Evolutionary conservation across 73 alveolate genomes (phyloP).

Genomic region (Blepharisma stoltei): DNA sequence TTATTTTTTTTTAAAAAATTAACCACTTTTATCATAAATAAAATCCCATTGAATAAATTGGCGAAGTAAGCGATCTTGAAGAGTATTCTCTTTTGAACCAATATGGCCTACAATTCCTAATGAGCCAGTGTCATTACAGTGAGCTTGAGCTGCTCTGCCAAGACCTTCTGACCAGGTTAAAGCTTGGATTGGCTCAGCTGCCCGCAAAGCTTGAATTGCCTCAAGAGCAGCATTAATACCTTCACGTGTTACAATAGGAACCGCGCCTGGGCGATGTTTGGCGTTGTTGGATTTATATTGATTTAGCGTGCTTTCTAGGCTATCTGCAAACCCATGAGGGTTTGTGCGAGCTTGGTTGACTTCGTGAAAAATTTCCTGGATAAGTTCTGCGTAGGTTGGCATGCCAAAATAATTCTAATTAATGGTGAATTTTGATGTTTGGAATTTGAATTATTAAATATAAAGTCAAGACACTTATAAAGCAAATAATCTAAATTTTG

Average conservation of each 20-base stretch:
- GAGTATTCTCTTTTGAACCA: background rate
- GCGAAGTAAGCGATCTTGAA: background rate
- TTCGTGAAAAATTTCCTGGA: background rate
- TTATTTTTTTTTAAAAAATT: too few relatives aligned
- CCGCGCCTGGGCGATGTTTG: background rate
- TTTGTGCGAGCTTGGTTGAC: slow-evolving; percentile 12
- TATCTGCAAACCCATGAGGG: background rate
- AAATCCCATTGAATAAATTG: too few relatives aligned
- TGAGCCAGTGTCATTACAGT: background rate
- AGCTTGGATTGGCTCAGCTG: background rate
- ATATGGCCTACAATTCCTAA: slow-evolving; percentile 17
- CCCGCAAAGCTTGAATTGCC: background rate
- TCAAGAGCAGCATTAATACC: background rate
- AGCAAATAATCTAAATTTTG: too few relatives aligned
- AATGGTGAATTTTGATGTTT: too few relatives aligned
- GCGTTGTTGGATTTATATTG: slow-evolving; percentile 1
- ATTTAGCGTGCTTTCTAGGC: background rate
- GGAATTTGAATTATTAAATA: too few relatives aligned
- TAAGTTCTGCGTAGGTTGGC: background rate
- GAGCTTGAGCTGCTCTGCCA: background rate
- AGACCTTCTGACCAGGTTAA: slow-evolving; percentile 4
- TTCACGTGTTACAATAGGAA: slow-evolving; percentile 9
- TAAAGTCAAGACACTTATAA: too few relatives aligned
- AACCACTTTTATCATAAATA: too few relatives aligned
- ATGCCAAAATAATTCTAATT: background rate